Base-by-base conservation (phyloP, 2,329 filamentous ascomycete species). In the Colletotrichum melonis region DNA sequence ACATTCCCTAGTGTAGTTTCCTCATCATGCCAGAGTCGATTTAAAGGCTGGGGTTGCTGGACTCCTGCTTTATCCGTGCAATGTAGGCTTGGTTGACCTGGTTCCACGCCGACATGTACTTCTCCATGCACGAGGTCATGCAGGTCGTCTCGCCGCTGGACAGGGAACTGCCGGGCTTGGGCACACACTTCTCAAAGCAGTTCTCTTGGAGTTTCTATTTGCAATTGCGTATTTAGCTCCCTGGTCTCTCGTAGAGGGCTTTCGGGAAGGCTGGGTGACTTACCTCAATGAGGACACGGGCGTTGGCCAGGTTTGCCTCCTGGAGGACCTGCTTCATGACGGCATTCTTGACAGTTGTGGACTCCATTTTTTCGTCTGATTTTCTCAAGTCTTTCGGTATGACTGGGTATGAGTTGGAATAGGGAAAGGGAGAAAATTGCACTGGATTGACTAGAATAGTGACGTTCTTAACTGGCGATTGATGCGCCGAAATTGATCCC, bases 31-130 rank as follows among this genome's bases (percentile, higher is more conserved):
- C 11, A 7, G 19, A 7, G n/a, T n/a, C 35, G 14, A 62, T 72
- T 67, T 56, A 71, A 57, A 63, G n/a, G 46, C 56, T 66, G 59
- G 75, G 74, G 75, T 81, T 82, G 69, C 76, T 78, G 68, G 84
- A 85, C 84, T 92, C 91, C 76, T 88, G 87, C 82, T 92, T 90
- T 83, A 91, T 82, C 77, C 90, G 88, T 75, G 83, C 83, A 79
- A 94, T 89, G 81, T 94, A 95, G 54, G 91, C 87, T 60, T 87
- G 83, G 85, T 92, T 93, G 79, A 94, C 91, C 75, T 89, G 85
- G 84, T 95, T 95, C 94, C 94, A 96, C 12, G 93, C 89, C 38
- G 88, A 85, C 87, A 95, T 94, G 87, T 95, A 96, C 84, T 95
- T 95, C 79, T 95, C 93, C 90, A 95, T 94, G 86, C 94, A 96